Percentiles rank a stretch among this genome's conserved stretches.
phyloP scores from a whole-genome alignment of 441 rosid genomes.

The Euphorbia celastroides region DNA sequence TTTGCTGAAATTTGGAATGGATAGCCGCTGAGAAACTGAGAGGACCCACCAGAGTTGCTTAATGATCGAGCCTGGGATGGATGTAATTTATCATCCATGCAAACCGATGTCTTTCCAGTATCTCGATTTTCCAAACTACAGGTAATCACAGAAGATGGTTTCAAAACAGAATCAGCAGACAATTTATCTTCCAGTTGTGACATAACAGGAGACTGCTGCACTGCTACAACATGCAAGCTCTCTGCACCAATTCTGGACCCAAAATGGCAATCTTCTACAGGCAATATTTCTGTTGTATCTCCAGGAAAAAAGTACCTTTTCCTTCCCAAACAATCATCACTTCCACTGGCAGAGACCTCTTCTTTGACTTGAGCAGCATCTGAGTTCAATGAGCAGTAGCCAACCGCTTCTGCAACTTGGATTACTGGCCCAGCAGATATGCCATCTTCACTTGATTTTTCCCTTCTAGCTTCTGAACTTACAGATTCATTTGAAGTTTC shows the following conservation, averaged over 20 bases:
- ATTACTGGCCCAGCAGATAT: slow-evolving; percentile 28
- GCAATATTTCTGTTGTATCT: no score
- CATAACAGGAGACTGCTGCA: slow-evolving; percentile 29
- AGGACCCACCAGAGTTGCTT: slow-evolving; percentile 25
- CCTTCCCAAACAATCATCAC: slow-evolving; percentile 24
- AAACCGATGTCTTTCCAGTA: slow-evolving; percentile 22
- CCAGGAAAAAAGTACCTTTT: slow-evolving; percentile 21
- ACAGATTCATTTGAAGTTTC: slow-evolving; percentile 27
- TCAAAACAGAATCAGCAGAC: slow-evolving; percentile 21
- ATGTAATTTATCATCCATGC: slow-evolving; percentile 28
- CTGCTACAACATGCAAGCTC: slow-evolving; percentile 33
- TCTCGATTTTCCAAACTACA: slow-evolving; percentile 26
- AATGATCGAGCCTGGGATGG: slow-evolving; percentile 28
- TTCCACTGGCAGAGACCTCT: slow-evolving; percentile 33
- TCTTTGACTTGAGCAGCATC: slow-evolving; percentile 29
- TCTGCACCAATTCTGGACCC: slow-evolving; percentile 32
- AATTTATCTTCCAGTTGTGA: slow-evolving; percentile 28
- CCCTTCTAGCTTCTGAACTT: slow-evolving; percentile 26
- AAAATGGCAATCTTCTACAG: slow-evolving; percentile 27
- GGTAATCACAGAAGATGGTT: no score
- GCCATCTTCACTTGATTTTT: slow-evolving; percentile 17
- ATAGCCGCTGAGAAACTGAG: slow-evolving; percentile 42
- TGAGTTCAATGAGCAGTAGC: slow-evolving; percentile 31
- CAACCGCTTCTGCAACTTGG: slow-evolving; percentile 21
- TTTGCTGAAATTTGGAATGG: slow-evolving; percentile 34